These are phyloP conservation scores for Sphagnum contortum DNA, from an alignment of 225 moss, liverwort and hornwort species.

Conservation along the genomic window DNA sequence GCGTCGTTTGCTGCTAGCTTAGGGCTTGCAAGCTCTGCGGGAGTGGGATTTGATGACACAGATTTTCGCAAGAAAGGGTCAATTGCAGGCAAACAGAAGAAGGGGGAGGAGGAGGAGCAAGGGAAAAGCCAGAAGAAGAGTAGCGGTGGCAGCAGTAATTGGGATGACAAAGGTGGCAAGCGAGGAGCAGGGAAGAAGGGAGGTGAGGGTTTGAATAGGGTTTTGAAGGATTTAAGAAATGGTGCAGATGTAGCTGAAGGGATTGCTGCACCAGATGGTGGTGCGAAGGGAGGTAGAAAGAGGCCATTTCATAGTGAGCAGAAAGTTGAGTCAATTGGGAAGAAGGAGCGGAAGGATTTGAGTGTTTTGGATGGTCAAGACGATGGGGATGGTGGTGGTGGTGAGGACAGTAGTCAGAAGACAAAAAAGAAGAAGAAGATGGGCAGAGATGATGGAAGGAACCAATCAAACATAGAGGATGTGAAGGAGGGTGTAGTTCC, in stretches of 20 bases:
- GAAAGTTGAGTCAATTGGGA: conserved; percentile 22
- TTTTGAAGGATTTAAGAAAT: no score
- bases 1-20: conserved; percentile 73
- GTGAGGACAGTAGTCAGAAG: conserved; percentile 1
- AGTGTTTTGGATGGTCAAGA: conserved; percentile 2
- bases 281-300: conserved; percentile 23
- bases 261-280: no score
- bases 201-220: conserved; percentile 7
- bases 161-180: no score
- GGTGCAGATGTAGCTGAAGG: no score
- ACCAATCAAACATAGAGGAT: conserved; percentile 43
- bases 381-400: conserved; percentile 10
- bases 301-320: conserved; percentile 30
- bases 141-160: background rate
- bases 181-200: no score
- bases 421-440: background rate
- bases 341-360: conserved; percentile 19
- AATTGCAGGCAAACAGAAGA: conserved; percentile 21
- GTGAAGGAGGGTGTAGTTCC: conserved; percentile 33
- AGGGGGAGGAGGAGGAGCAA: conserved; percentile 8
- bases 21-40: conserved; percentile 32
- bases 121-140: conserved; percentile 6
- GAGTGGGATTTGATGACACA: conserved; percentile 68
- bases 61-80: conserved; percentile 91
- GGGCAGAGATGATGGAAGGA: conserved; percentile 5